These are phyloP conservation scores for Coniochaeta sp. DNA, from an alignment of 2,329 filamentous ascomycete species.

Conservation along the genomic window DNA sequence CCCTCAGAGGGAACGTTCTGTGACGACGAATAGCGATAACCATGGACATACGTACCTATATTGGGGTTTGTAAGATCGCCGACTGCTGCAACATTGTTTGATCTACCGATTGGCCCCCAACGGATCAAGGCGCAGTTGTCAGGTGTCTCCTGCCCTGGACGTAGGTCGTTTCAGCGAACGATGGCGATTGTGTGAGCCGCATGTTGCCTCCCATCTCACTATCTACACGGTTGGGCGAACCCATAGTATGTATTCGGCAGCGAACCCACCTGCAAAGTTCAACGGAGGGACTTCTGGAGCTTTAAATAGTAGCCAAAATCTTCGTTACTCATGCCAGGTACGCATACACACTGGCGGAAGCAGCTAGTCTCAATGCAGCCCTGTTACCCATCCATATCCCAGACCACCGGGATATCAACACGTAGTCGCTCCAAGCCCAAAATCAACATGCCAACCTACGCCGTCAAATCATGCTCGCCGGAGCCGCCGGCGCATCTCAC, in stretches of 20 bases:
- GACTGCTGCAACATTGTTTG: neutral
- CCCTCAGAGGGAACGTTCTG: too few relatives aligned
- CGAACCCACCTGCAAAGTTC: too few relatives aligned
- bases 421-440: neutral
- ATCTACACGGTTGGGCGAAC: neutral
- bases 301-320: neutral
- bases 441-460: neutral
- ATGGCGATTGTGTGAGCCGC: neutral
- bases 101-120: neutral
- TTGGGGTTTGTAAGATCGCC: neutral
- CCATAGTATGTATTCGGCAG: too few relatives aligned
- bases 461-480: neutral
- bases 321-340: neutral
- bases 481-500: neutral
- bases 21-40: too few relatives aligned
- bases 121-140: neutral
- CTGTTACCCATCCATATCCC: neutral
- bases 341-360: neutral
- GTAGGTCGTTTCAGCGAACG: neutral
- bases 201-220: neutral
- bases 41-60: too few relatives aligned
- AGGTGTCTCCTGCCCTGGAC: neutral
- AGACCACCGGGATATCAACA: neutral
- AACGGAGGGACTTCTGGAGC: too few relatives aligned
- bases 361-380: neutral